phyloP scores from a whole-genome alignment of 208 protist genomes.

The Trypanosoma mega region DNA sequence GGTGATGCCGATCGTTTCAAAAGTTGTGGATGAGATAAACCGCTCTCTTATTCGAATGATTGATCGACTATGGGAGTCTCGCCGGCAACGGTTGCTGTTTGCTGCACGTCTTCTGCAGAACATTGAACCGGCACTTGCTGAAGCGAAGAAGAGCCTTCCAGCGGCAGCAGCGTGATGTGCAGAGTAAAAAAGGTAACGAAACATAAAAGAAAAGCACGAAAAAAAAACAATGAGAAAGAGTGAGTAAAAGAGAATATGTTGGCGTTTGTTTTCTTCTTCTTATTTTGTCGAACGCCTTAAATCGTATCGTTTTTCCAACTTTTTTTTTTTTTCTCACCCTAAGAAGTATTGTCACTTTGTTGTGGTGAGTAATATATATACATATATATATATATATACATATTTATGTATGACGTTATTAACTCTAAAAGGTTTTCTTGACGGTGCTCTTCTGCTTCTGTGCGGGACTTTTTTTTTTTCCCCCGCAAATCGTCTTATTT shows the following conservation, averaged over 20 bases:
- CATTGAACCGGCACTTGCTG: slow-evolving; percentile 16
- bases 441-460: neutral
- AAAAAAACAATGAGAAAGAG: neutral
- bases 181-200: neutral
- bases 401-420: no score
- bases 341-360: neutral
- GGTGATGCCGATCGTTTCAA: neutral
- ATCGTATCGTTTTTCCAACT: no score
- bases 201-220: neutral
- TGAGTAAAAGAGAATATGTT: neutral
- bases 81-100: slow-evolving; percentile 23
- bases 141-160: neutral
- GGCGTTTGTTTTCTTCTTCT: neutral
- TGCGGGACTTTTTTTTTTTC: slow-evolving; percentile 9
- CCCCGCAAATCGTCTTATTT: neutral
- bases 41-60: slow-evolving; percentile 22
- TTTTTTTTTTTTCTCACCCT: neutral
- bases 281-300: no score
- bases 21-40: slow-evolving; percentile 27
- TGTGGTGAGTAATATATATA: neutral
- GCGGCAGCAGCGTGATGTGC: neutral
- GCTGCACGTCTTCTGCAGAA: slow-evolving; percentile 17
- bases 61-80: slow-evolving; percentile 22
- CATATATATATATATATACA: neutral
- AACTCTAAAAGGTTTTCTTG: no score